Conservation (phyloP, 2,329 filamentous ascomycete genomes). For the Boeremia exigua region DNA sequence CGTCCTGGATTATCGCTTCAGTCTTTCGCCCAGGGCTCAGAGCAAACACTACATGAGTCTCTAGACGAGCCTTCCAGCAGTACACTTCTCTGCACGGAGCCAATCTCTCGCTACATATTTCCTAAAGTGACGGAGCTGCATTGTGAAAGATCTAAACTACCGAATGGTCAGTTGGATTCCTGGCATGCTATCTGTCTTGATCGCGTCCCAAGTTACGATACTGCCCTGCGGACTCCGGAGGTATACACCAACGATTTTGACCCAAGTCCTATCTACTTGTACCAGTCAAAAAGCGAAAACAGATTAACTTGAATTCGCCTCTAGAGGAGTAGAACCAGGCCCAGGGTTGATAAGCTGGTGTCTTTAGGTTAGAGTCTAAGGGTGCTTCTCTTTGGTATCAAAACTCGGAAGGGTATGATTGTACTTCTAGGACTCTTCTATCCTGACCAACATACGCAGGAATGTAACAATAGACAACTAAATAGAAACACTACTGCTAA, state of each 20-base stretch:
- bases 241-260: background rate
- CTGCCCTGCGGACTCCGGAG: background rate
- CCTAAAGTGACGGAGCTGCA: background rate
- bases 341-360: too few species aligned
- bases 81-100: background rate
- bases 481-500: too few species aligned
- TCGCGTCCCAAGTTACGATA: background rate
- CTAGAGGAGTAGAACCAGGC: too few species aligned
- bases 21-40: background rate
- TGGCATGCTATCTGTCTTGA: background rate
- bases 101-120: background rate
- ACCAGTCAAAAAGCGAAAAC: too few species aligned
- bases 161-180: background rate
- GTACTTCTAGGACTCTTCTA: too few species aligned
- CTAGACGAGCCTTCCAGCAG: too few species aligned
- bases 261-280: background rate
- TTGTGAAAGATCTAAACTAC: background rate
- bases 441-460: too few species aligned
- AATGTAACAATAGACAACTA: too few species aligned
- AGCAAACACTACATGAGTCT: background rate
- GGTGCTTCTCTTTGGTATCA: too few species aligned
- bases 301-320: too few species aligned
- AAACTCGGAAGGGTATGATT: too few species aligned
- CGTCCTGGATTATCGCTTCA: background rate
- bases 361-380: too few species aligned